Evolutionary conservation across 331 rosid species (phyloP), one percentile per base, ranked within the genome.

Genomic region (Pyrus hybrid): DNA sequence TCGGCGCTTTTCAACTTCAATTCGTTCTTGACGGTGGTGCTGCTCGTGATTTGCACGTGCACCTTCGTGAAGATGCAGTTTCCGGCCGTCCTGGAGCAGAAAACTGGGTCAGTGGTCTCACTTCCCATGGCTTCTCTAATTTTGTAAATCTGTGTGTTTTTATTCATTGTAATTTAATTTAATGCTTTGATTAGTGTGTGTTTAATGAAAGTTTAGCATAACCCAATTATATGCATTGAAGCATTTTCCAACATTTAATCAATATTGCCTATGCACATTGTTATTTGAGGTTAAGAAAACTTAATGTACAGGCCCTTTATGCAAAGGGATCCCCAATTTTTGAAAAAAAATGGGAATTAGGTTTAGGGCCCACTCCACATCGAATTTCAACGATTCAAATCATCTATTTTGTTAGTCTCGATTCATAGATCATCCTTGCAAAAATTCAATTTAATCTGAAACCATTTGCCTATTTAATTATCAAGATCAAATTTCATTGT

Each of bases 1-100:
- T 91, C 96, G 60, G 96, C 96, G 67, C 89, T 91, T 62, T 91
- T 91, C 84, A 91, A 91, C 78, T 91, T 91, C 83, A 89, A 88
- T 82, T 91, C 96, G 29, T 91, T 91, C 80, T 78, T 91, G 81
- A 88, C 90, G 82, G 96, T 91, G 79, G 93, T 91, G 75, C 87
- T 91, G 25, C 71, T 89, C 70, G 92, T 85, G 83, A 88, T 91
- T 70, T 91, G 96, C 77, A 81, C 96, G 74, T 87, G 93, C 85
- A 86, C 97, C 28, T 91, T 84, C 80, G 79, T 91, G 86, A 91
- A 86, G 90, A 89, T 91, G 91, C 93, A 88, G 68, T 91, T 91
- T 73, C 96, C 96, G 16, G 80, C 96, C 29, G 75, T 88, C 60
- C 89, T 91, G 37, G 92, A 87, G 58, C 93, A 87, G 73, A 87